These are phyloP conservation scores for Pseudogymnoascus sp. DNA, from an alignment of 2,329 filamentous ascomycete species.

Conservation along the genomic window DNA sequence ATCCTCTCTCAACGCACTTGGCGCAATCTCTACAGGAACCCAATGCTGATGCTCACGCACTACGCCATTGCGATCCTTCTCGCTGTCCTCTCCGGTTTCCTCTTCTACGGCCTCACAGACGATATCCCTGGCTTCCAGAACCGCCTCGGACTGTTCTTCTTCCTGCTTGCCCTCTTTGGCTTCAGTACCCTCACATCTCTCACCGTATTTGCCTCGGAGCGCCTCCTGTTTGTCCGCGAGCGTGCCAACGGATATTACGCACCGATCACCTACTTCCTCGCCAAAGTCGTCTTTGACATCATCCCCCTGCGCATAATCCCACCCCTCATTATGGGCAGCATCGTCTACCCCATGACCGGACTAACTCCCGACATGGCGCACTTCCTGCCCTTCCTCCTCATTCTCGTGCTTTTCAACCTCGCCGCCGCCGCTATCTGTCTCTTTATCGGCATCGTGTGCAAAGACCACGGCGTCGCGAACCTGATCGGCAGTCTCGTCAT, in stretches of 20 bases:
- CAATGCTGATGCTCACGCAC: conserved; percentile 96
- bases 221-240: conserved; percentile 85
- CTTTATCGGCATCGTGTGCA: conserved; percentile 93
- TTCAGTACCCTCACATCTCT: conserved; percentile 93
- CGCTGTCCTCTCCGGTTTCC: conserved; percentile 85
- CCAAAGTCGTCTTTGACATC: conserved; percentile 98
- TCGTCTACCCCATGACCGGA: conserved; percentile 97
- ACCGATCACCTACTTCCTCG: conserved; percentile 85
- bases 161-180: conserved; percentile 87
- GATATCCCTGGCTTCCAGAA: conserved; percentile 98
- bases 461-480: conserved; percentile 84
- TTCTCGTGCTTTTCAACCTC: conserved; percentile 91
- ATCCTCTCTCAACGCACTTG: conserved; percentile 89
- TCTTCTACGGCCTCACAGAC: conserved; percentile 93
- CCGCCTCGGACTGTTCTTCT: conserved; percentile 93
- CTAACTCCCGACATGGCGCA: conserved; percentile 72
- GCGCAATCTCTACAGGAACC: conserved; percentile 95
- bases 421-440: conserved; percentile 89
- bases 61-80: conserved; percentile 95
- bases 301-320: conserved; percentile 89
- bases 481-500: conserved; percentile 91
- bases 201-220: conserved; percentile 85
- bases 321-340: conserved; percentile 88
- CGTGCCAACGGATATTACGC: conserved; percentile 95
- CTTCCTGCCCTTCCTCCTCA: conserved; percentile 85